Percentiles rank a stretch among this genome's conserved stretches.
Evolutionary conservation across 768 basidiomycete species (phyloP).

Genomic region (Rhizopogon sp.): DNA sequence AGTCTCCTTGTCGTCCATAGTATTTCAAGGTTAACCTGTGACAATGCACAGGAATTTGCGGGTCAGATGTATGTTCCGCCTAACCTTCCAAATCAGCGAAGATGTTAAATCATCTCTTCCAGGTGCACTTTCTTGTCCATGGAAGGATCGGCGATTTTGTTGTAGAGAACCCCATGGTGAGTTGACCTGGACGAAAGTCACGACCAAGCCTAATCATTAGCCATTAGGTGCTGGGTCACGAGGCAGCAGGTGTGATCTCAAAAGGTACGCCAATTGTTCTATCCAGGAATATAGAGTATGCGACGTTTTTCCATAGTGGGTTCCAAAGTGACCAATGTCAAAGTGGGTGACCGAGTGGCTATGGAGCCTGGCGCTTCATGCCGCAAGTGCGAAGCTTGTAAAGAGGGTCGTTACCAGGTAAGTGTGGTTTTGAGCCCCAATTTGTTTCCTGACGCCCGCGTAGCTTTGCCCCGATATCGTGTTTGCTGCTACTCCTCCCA

Average conservation of each 20-base stretch:
- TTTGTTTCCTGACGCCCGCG: not conserved
- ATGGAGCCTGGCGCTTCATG: constrained; percentile 91
- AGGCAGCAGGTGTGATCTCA: constrained; percentile 76
- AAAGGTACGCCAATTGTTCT: constrained; percentile 40
- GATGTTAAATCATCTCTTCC: constrained; percentile 4
- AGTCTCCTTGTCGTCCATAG: not conserved
- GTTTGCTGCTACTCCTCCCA: constrained; percentile 92
- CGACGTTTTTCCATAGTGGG: constrained; percentile 48
- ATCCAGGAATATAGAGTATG: not conserved
- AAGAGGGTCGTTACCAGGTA: constrained; percentile 80
- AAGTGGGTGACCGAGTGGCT: constrained; percentile 83
- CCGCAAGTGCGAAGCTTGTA: constrained; percentile 78
- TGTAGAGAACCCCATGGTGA: constrained; percentile 76
- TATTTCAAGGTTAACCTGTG: constrained; percentile 7
- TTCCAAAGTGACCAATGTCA: constrained; percentile 65
- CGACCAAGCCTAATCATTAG: not conserved
- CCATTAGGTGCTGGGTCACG: constrained; percentile 86
- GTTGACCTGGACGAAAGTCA: constrained; percentile 5
- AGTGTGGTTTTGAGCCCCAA: constrained; percentile 8
- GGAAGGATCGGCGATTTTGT: constrained; percentile 79
- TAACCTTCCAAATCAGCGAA: constrained; percentile 8
- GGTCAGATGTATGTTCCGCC: constrained; percentile 63
- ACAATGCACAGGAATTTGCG: constrained; percentile 68
- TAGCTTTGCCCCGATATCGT: constrained; percentile 82
- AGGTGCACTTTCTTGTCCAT: constrained; percentile 78